Percentiles rank a stretch among this genome's conserved stretches.
These are phyloP conservation scores for Cryptosporidium muris DNA, from an alignment of 169 alveolate species.

Conservation along the genomic window DNA sequence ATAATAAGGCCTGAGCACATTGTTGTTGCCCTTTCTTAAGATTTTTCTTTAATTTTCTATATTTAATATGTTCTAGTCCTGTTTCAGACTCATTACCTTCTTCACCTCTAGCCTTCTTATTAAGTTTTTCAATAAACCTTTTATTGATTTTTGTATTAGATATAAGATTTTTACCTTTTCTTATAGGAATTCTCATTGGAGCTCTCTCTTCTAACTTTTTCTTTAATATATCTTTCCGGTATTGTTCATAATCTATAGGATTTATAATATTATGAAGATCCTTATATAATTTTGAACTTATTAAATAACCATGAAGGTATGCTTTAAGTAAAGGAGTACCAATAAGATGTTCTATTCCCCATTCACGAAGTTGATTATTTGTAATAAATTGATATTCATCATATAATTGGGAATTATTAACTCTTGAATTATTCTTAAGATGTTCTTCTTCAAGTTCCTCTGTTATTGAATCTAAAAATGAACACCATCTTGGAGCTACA, in stretches of 20 bases:
- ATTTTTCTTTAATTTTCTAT: constrained; percentile 40
- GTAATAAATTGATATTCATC: constrained; percentile 95
- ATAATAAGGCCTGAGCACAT: constrained; percentile 73
- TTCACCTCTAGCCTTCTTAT: constrained; percentile 59
- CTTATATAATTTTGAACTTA: constrained; percentile 85
- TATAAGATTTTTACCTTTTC: constrained; percentile 33
- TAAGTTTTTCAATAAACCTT: constrained; percentile 72
- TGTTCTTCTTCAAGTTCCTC: constrained; percentile 94
- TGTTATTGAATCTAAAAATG: constrained; percentile 93
- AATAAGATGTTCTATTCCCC: constrained; percentile 89
- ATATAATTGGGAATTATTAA: constrained; percentile 80
- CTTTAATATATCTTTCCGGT: constrained; percentile 79
- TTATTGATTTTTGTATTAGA: constrained; percentile 38
- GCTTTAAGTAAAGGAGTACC: constrained; percentile 94
- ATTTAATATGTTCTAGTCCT: constrained; percentile 5
- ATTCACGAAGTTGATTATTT: constrained; percentile 89
- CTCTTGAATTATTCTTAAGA: constrained; percentile 45
- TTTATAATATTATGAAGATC: constrained; percentile 84
- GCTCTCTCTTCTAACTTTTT: constrained; percentile 83
- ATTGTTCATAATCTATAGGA: constrained; percentile 84
- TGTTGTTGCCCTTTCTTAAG: constrained; percentile 72
- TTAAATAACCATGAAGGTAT: constrained; percentile 95
- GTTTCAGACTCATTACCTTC: constrained; percentile 6
- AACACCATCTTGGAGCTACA: constrained; percentile 96
- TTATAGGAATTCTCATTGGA: constrained; percentile 81